Evolutionary conservation across 139 green algal species (phyloP), one percentile per base, ranked within the genome.

Genomic region (Tetratostichococcus sp.): DNA sequence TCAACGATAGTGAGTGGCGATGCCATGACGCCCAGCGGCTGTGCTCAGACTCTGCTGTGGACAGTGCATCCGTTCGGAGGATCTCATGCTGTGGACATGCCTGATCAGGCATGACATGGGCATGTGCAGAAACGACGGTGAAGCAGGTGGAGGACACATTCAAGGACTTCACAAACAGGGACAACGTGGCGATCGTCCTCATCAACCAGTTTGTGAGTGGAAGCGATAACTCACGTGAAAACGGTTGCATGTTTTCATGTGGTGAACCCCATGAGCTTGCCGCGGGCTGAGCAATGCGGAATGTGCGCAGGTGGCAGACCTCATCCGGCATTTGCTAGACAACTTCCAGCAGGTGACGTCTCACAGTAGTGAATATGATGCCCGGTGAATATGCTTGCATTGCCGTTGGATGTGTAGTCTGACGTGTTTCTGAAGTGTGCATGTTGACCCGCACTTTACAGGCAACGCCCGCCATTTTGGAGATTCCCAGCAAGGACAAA

Each of bases 171-270:
- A 95, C 92, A 0, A 80, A 69, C 3, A 81, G 96, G 2, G 93
- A 97, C 2, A 96, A 99, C 82, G 80, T 99, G 22, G 93, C 95
- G 0, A 93, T 99, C 30, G 74, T 99, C 17, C 83, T 99, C 21
- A 98, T 99, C 70, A 95, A 86, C 42, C 96, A 99, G 79, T 84
- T 86, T 75, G 87, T 89, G 68, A 67, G 81, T 50, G 39, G 6
- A 6, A 11, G 11, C 11, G 39, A 11, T 11, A 6, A 50, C 11
- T n/a, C n/a, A n/a, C n/a, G n/a, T n/a, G n/a, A n/a, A n/a, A n/a
- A n/a, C n/a, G n/a, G n/a, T n/a, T n/a, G n/a, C n/a, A n/a, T n/a
- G n/a, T n/a, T n/a, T n/a, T n/a, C n/a, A n/a, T n/a, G n/a, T n/a
- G n/a, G n/a, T n/a, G n/a, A n/a, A n/a, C n/a, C n/a, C n/a, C n/a